Conservation (phyloP, 805 yeast species). For the Debaryomyces tyrocola region DNA sequence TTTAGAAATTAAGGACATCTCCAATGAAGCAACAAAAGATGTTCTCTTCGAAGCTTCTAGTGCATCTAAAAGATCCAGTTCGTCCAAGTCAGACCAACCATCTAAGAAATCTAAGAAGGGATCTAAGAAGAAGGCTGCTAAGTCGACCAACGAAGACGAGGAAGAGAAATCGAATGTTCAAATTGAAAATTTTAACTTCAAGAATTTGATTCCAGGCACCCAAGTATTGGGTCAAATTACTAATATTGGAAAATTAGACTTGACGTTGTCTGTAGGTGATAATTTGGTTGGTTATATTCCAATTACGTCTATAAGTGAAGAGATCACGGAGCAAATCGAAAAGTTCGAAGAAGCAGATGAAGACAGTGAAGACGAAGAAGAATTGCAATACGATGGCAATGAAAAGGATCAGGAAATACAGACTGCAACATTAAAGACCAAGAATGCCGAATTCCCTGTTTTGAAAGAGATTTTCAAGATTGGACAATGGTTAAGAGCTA, state of each 20-base stretch:
- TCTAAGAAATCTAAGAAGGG: conserved; percentile 23
- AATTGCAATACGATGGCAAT: conserved; percentile 23
- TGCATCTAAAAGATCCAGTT: conserved; percentile 26
- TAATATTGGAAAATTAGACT: conserved; percentile 58
- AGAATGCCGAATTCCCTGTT: conserved; percentile 51
- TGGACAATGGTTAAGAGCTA: conserved; percentile 88
- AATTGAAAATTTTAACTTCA: conserved; percentile 63
- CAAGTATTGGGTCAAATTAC: conserved; percentile 74
- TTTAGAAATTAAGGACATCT: conserved; percentile 86
- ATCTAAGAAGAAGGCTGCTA: conserved; percentile 15
- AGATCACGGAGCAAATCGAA: conserved; percentile 58
- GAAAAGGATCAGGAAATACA: conserved; percentile 19
- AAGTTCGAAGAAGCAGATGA: conserved; percentile 45
- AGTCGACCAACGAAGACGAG: conserved; percentile 14
- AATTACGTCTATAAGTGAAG: conserved; percentile 67
- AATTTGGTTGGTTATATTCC: conserved; percentile 78
- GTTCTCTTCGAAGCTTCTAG: conserved; percentile 66
- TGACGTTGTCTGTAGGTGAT: conserved; percentile 75
- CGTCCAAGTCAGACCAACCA: conserved; percentile 26
- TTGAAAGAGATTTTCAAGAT: conserved; percentile 53
- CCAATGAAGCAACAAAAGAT: conserved; percentile 89
- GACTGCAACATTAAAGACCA: conserved; percentile 21
- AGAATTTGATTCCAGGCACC: conserved; percentile 68
- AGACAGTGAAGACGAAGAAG: conserved; percentile 34
- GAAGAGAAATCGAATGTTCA: conserved; percentile 39